Evolutionary conservation across 805 yeast species (phyloP), one percentile per base, ranked within the genome.

Genomic region (Starmerella tilneyi): DNA sequence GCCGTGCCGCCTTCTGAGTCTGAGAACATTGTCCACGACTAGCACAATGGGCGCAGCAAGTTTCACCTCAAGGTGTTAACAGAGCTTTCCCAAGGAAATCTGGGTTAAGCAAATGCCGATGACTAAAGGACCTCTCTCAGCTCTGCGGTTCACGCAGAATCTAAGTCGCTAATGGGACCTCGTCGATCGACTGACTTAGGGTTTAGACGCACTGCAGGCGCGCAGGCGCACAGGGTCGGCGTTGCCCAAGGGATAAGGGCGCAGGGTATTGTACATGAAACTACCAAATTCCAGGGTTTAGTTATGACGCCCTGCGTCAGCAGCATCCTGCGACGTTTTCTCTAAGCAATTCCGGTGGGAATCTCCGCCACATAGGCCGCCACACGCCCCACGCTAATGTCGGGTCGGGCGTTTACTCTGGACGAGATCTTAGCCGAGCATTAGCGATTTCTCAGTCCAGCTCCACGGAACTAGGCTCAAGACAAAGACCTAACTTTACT

Each of bases 1-100:
- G 37, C 37, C 11, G 46, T 13, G 26, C 46, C 36, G 31, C 42
- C 42, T 21, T 30, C 35, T 3, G 46, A 23, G 19, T 43, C 46
- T 4, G 46, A 23, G 16, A 43, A 30, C 46, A 43, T 43, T 12
- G 17, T 17, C 20, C 11, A 12, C 19, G 19, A 19, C 33, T 13
- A 38, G 33, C 24, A 17, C 40, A 36, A 36, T 24, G 40, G 30
- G 22, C 40, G 24, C 30, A n/a, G 9, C 40, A 36, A 34, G 9
- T n/a, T 9, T 21, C 28, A 15, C 21, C 9, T 3, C 12, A 20
- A 6, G 16, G 40, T n/a, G 16, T 16, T 23, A 23, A 23, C 29
- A 21, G 15, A 8, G 22, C 22, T 36, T 23, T 36, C 22, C 21
- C n/a, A 2, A 22, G 40, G 40, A 15, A 11, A 12, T 5, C 30